These are phyloP conservation scores for Neodidymelliopsis sp. DNA, from an alignment of 2,329 filamentous ascomycete genomes.

Conservation along the genomic window DNA sequence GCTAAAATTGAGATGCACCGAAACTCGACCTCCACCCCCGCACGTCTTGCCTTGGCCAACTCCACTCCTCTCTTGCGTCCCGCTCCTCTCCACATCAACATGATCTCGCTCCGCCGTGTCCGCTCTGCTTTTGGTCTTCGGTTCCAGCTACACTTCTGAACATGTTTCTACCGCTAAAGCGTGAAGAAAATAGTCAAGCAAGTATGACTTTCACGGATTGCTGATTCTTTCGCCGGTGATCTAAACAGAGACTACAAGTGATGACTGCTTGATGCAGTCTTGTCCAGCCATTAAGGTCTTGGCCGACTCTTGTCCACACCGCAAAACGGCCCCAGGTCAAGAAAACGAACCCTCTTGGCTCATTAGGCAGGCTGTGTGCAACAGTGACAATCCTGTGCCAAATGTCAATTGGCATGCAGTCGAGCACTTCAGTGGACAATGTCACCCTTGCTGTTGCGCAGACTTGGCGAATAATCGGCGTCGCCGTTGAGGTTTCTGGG, in stretches of 20 bases:
- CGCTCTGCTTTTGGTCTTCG: not conserved
- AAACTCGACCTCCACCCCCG: conserved; percentile 10
- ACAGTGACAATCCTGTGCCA: conserved; percentile 1
- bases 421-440: not conserved
- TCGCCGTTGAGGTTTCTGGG: conserved; percentile 2
- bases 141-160: too few relatives aligned
- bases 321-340: conserved; percentile 6
- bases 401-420: not conserved
- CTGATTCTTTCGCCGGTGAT: not conserved
- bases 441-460: not conserved
- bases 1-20: not conserved
- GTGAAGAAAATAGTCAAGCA: not conserved
- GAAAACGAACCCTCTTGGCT: conserved; percentile 15
- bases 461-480: conserved; percentile 6
- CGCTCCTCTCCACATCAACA: not conserved
- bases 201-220: not conserved
- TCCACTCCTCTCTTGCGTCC: not conserved
- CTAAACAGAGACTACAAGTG: not conserved
- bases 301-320: conserved; percentile 12
- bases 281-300: conserved; percentile 2
- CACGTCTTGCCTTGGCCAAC: conserved; percentile 8
- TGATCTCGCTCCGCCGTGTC: not conserved
- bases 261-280: conserved; percentile 1
- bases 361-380: conserved; percentile 1
- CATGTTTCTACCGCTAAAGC: too few relatives aligned